phyloP scores from a whole-genome alignment of 352 stramenopile species.

The Hyaloperonospora brassicae region DNA sequence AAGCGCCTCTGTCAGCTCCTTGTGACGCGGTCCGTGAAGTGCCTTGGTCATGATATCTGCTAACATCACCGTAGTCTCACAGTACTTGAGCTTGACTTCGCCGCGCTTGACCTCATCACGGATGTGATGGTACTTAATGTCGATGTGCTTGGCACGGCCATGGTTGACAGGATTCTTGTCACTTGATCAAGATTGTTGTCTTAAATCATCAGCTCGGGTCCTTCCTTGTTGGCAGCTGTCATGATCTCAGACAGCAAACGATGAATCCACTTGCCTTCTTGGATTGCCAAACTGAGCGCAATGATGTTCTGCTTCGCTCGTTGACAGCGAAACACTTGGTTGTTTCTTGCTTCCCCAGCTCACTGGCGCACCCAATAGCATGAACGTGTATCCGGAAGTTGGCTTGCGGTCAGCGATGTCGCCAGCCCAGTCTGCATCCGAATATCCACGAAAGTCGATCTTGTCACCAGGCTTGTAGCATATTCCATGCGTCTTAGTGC shows the following conservation, averaged over 20 bases:
- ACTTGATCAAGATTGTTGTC: conserved; percentile 12
- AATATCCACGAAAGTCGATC: conserved; percentile 9
- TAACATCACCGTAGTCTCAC: not conserved
- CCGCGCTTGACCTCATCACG: conserved; percentile 22
- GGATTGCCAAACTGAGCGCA: conserved; percentile 3
- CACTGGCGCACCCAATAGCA: not conserved
- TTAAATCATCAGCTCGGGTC: conserved; percentile 12
- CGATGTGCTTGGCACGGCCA: conserved; percentile 27
- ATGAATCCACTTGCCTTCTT: conserved; percentile 7
- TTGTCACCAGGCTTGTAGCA: conserved; percentile 5
- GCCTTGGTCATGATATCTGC: conserved; percentile 1
- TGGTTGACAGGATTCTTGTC: conserved; percentile 14
- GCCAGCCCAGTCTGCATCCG: conserved; percentile 11
- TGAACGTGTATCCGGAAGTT: conserved; percentile 7
- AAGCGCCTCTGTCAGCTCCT: not conserved
- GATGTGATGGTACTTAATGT: conserved; percentile 23
- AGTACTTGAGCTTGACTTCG: conserved; percentile 7
- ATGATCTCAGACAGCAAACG: conserved; percentile 7
- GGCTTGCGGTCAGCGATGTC: conserved; percentile 10
- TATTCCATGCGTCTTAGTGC: conserved; percentile 16
- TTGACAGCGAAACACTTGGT: conserved; percentile 9
- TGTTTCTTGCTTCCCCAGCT: conserved; percentile 9
- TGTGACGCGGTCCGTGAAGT: conserved; percentile 1
- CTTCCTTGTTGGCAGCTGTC: not conserved
- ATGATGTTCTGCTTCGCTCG: conserved; percentile 10